phyloP scores from a whole-genome alignment of 2,329 filamentous ascomycete species.

The Pseudocercospora crystallina region DNA sequence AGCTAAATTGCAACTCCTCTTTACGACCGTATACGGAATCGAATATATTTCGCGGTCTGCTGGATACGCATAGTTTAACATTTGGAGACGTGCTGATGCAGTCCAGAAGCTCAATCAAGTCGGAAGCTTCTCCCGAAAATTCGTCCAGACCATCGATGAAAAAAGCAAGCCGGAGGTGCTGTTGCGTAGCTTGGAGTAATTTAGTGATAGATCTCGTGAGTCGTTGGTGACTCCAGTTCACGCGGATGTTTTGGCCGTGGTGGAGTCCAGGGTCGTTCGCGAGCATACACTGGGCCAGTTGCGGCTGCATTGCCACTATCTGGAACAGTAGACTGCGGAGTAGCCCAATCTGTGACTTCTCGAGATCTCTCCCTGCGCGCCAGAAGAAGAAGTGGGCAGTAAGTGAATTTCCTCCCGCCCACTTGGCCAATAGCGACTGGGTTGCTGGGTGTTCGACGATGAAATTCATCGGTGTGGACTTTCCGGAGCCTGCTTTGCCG shows the following conservation, averaged over 20 bases:
- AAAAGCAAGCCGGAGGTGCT: not conserved
- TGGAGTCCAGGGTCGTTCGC: not conserved
- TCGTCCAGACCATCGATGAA: slow-evolving; percentile 2
- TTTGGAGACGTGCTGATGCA: not conserved
- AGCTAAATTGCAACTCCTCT: not conserved
- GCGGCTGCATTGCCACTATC: not conserved
- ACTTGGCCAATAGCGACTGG: not conserved
- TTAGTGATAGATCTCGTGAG: not conserved
- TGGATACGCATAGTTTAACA: slow-evolving; percentile 20
- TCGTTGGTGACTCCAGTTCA: not conserved
- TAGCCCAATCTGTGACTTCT: not conserved
- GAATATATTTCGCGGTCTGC: slow-evolving; percentile 19
- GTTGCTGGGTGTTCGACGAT: not conserved
- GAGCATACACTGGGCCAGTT: not conserved
- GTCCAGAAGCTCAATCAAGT: not conserved
- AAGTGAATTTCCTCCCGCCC: not conserved
- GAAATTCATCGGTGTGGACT: slow-evolving; percentile 19
- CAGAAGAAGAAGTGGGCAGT: not conserved
- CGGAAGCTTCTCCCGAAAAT: not conserved
- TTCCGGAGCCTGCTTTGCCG: slow-evolving; percentile 13
- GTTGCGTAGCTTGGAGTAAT: not conserved
- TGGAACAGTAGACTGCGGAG: not conserved
- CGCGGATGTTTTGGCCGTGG: not conserved
- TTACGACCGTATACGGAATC: slow-evolving; percentile 8
- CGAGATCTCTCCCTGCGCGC: not conserved